Conservation (phyloP, 768 basidiomycete species). For the Strobilomyces confusus region DNA sequence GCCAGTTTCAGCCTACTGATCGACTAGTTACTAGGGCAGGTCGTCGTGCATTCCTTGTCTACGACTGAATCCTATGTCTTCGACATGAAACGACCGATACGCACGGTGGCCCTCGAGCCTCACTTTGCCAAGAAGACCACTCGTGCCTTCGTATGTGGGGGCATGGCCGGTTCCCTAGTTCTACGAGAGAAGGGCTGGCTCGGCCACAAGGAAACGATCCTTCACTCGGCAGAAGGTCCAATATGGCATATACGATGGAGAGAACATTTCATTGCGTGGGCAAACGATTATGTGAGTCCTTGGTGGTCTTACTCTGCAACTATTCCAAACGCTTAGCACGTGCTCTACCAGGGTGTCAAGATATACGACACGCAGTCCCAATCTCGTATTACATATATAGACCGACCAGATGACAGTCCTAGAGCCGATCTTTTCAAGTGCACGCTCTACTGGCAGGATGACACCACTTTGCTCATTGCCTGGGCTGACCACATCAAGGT, state of each 20-base stretch:
- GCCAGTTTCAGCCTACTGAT: conserved; percentile 52
- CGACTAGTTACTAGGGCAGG: conserved; percentile 62
- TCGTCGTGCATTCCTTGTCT: conserved; percentile 79
- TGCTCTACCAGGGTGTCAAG: conserved; percentile 80
- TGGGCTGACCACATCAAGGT: conserved; percentile 96
- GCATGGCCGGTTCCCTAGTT: conserved; percentile 83
- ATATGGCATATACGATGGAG: conserved; percentile 92
- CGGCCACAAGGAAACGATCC: conserved; percentile 83
- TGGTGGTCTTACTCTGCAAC: neutral
- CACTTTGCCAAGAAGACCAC: conserved; percentile 76
- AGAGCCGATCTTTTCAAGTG: conserved; percentile 95
- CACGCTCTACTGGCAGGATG: conserved; percentile 88
- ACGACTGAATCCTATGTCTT: conserved; percentile 79
- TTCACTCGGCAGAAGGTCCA: conserved; percentile 87
- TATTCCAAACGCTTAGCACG: neutral
- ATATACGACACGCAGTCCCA: conserved; percentile 83
- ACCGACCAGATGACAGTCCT: conserved; percentile 76
- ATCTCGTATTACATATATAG: conserved; percentile 79
- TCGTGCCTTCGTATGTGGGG: conserved; percentile 85
- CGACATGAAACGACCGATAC: conserved; percentile 90
- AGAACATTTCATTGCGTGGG: conserved; percentile 89
- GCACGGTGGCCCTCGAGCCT: conserved; percentile 86
- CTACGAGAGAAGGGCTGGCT: conserved; percentile 95
- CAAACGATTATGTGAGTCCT: conserved; percentile 78
- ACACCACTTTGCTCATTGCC: conserved; percentile 81